Evolutionary conservation across 208 protist species (phyloP).

Genomic region (Trypanosoma cruzi): DNA sequence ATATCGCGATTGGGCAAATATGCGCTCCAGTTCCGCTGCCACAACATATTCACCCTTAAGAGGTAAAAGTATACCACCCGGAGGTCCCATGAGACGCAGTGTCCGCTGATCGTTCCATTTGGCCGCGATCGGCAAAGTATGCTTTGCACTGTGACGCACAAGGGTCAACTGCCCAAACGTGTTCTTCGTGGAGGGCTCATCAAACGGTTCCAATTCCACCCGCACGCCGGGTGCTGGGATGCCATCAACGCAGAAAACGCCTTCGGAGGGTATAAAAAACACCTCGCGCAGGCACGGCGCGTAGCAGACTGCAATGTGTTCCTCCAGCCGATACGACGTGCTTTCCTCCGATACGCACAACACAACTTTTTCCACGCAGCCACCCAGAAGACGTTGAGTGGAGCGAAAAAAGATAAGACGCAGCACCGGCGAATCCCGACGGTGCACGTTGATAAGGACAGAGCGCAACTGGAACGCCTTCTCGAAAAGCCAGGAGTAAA

Average conservation of each 20-base stretch:
- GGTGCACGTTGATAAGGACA: conserved; percentile 75
- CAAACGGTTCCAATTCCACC: conserved; percentile 55
- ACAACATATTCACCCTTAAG: conserved; percentile 73
- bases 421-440: conserved; percentile 66
- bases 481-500: conserved; percentile 78
- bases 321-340: conserved; percentile 63
- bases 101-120: conserved; percentile 61
- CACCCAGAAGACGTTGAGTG: conserved; percentile 71
- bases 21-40: conserved; percentile 69
- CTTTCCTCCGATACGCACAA: conserved; percentile 73
- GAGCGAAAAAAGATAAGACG: conserved; percentile 81
- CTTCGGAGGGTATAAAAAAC: conserved; percentile 69
- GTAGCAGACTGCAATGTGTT: conserved; percentile 86
- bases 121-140: conserved; percentile 63
- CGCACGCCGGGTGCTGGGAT: conserved; percentile 58
- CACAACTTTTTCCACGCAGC: conserved; percentile 68
- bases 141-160: conserved; percentile 29
- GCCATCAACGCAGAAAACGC: conserved; percentile 78
- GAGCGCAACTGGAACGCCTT: conserved; percentile 70
- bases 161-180: conserved; percentile 62
- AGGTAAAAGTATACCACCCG: conserved; percentile 79
- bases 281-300: conserved; percentile 80
- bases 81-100: conserved; percentile 66
- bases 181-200: conserved; percentile 44
- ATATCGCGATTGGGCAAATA: conserved; percentile 76